Base-by-base conservation (phyloP, 352 stramenopile genomes). In the Globisporangium heterothallicum region DNA sequence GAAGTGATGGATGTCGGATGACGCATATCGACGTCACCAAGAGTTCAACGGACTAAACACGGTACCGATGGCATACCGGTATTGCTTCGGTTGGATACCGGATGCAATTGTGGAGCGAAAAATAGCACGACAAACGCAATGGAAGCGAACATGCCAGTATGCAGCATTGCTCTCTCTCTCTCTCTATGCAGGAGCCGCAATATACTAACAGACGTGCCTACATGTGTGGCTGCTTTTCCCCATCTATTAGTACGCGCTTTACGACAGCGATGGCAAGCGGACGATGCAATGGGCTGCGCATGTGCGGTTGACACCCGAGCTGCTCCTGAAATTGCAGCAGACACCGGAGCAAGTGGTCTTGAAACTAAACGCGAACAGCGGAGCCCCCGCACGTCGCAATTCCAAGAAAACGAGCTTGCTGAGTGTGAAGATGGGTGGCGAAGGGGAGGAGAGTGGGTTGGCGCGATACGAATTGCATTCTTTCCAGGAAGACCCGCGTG, bases 391-490 rank as follows among this genome's bases (percentile, higher is more conserved):
- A 42, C 53, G 58, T 38, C 41, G 54, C 16, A 58, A 42, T 26
- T 66, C 40, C 45, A 82, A 77, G 47, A 71, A 64, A 38, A 78
- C 49, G 24, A 88, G 75, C 52, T 46, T 86, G 4, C 53, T 90
- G 63, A 75, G 59, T 0, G 50, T 92, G 9, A 55, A 64, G 19
- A 32, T 60, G 53, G 49, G 44, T 9, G 26, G 19, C 8, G 46
- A 35, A 3, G 54, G 41, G 6, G 59, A 64, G 4, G 14, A 45
- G 26, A 45, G 48, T 19, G 56, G 47, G 4, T 43, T 66, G 25
- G 66, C 78, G 53, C 63, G 64, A 27, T 93, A 91, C 59, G 82
- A 93, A 56, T 54, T 93, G 56, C 74, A 86, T 32, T 84, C 78
- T 54, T 93, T 90, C 64, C 34, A 42, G 4, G 82, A 93, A 52